Evolutionary conservation across 176 grass and related monocot species (phyloP), one percentile per base, ranked within the genome.

Genomic region (Cenchrus americanus): DNA sequence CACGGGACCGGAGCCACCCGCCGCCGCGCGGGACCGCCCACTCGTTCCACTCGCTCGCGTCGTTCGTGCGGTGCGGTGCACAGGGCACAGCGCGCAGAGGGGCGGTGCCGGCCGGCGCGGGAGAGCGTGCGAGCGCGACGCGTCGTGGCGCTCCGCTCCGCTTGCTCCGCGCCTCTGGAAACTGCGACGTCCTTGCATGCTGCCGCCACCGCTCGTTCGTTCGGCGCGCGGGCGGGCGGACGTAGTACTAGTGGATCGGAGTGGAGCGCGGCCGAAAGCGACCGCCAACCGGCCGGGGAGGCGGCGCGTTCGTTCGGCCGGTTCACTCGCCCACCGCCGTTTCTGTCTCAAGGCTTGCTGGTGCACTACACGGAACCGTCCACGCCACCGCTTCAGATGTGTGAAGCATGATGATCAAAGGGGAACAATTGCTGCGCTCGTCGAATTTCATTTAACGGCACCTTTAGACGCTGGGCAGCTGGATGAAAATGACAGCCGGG

Each of bases 101-200:
- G 54, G 51, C n/a, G 48, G 43, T 44, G 43, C 43, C 34, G 1
- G 71, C 50, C 74, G 67, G 76, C 69, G 70, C 4, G 40, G 67
- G 10, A 23, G 62, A 5, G 30, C 1, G 76, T 19, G 66, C 22
- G 73, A 70, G 67, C 11, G 65, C 21, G 73, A 70, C 73, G 21
- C 79, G 77, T 11, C 70, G 47, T 49, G 47, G 10, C 5, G 71
- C 27, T 30, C 27, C 27, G 27, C 27, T 30, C 27, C 27, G 27
- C 27, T n/a, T 50, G 69, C 23, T 22, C 34, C n/a, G 80, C 68
- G 80, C 32, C 80, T 55, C 64, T 69, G 78, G 78, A 81, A 81
- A 68, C 5, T 81, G 78, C 78, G 64, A 32, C 62, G 64, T 69
- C 34, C 55, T 22, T 69, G 78, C 64, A 55, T 55, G 63, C 34